Percentiles rank a stretch among this genome's conserved stretches.
Conservation (phyloP, 495 filamentous ascomycete species). For the Hyphodiscus hymeniophilus region DNA sequence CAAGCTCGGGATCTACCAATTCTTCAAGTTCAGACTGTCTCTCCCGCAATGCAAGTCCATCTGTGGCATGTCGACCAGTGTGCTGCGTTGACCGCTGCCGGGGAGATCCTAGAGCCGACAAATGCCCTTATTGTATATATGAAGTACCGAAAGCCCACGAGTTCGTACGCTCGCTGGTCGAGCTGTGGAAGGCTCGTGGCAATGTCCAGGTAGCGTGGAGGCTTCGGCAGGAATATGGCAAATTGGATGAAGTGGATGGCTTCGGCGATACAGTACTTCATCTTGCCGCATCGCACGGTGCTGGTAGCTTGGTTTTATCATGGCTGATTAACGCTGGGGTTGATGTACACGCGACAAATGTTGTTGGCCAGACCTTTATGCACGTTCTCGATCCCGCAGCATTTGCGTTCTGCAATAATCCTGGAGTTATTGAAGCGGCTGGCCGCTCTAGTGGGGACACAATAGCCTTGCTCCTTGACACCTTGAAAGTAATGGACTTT, state of each 20-base stretch:
- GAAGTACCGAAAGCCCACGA: neutral
- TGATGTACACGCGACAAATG: neutral
- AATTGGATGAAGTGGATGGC: neutral
- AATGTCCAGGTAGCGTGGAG: neutral
- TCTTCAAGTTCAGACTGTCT: too few relatives aligned
- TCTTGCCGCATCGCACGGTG: neutral
- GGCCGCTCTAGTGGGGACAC: neutral
- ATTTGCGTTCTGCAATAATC: neutral
- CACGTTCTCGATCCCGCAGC: constrained; percentile 1
- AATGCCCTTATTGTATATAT: neutral
- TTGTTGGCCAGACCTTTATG: constrained; percentile 1
- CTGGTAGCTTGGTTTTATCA: neutral
- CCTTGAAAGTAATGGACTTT: neutral
- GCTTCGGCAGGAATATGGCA: neutral
- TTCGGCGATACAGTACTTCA: constrained; percentile 3
- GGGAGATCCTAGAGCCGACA: neutral
- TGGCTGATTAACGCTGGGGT: neutral
- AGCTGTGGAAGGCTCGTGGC: neutral
- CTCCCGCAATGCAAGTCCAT: too few relatives aligned
- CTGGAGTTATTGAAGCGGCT: neutral
- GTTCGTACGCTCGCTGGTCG: neutral
- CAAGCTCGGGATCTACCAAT: too few relatives aligned
- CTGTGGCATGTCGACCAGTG: neutral
- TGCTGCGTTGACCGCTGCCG: neutral
- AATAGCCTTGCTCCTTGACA: neutral